Percentiles rank a stretch among this genome's conserved stretches.
Evolutionary conservation across 1,284 basidiomycete species (phyloP).

Genomic region (Vanrija pseudolonga): DNA sequence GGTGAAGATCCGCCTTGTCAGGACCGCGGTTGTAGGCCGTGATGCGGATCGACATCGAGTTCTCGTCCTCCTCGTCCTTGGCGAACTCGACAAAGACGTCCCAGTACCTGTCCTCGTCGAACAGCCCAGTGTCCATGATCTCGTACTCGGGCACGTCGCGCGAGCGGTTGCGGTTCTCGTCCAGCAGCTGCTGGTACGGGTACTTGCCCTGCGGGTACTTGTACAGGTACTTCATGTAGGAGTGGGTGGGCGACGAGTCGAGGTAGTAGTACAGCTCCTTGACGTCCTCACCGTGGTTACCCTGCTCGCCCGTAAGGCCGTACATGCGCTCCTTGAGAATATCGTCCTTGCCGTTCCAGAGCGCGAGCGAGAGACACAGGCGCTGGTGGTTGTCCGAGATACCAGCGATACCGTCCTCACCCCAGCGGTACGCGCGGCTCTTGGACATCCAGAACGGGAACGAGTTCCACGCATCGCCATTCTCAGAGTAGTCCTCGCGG

Average conservation of each 20-base stretch:
- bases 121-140: constrained; percentile 84
- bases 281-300: constrained; percentile 98
- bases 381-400: constrained; percentile 95
- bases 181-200: constrained; percentile 89
- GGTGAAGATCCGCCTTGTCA: constrained; percentile 89
- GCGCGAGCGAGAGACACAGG: constrained; percentile 79
- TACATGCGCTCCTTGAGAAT: constrained; percentile 96
- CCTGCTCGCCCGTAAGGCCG: constrained; percentile 87
- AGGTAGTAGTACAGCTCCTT: constrained; percentile 98
- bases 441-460: constrained; percentile 95
- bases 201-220: constrained; percentile 91
- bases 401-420: constrained; percentile 94
- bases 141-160: constrained; percentile 89
- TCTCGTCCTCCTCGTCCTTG: constrained; percentile 88
- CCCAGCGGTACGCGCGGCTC: constrained; percentile 95
- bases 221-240: constrained; percentile 99
- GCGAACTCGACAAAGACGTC: constrained; percentile 83
- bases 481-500: constrained; percentile 92
- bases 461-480: constrained; percentile 96
- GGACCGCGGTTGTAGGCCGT: constrained; percentile 96
- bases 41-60: constrained; percentile 87
- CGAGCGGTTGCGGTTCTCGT: constrained; percentile 75
- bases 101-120: constrained; percentile 95
- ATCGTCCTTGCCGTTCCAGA: constrained; percentile 93
- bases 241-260: constrained; percentile 96